Base-by-base conservation (phyloP, 148 eudicot species). In the Silene uniflora region DNA sequence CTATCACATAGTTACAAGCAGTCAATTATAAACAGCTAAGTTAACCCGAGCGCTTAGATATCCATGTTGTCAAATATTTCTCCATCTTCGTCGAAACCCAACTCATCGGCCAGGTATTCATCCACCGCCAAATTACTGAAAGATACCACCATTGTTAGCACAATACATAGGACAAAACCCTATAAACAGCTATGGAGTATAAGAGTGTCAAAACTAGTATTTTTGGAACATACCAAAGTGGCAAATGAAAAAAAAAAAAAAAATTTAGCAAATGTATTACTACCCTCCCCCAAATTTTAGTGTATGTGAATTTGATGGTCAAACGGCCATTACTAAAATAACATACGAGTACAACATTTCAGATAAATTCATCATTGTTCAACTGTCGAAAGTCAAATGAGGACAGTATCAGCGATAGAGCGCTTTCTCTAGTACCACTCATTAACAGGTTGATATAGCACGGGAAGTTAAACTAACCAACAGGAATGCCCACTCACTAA, bases 31-130 rank as follows among this genome's bases (percentile, higher is more conserved):
- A 47, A 82, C 78, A 74, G 54, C 46, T 22, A 27, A 27, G 9
- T 18, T 21, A 21, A 9, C n/a, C 58, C n/a, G 60, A 55, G 46
- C 21, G 47, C 73, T 78, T 70, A 95, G 54, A 92, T 90, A 83
- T 92, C 98, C 98, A 95, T 95, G 84, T 81, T 85, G 74, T 90
- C 96, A 60, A 92, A 95, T 81, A 95, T 92, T 69, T 89, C 91
- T 61, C 83, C 93, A 73, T 91, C 91, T 67, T 86, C 97, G 81
- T 88, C 93, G 2, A 73, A 81, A 73, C 56, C 65, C 54, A 77
- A 77, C 62, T 85, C 92, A 42, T 87, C 90, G 16, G 76, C 66
- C 21, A 81, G 79, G 78, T 84, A 88, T 67, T 87, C 90, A 27
- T 92, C 97, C 14, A 78, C 86, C 74, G 81, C 92, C 96, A 95